Conservation (phyloP, 139 green algal genomes). For the Tetradesmus obliquus region DNA sequence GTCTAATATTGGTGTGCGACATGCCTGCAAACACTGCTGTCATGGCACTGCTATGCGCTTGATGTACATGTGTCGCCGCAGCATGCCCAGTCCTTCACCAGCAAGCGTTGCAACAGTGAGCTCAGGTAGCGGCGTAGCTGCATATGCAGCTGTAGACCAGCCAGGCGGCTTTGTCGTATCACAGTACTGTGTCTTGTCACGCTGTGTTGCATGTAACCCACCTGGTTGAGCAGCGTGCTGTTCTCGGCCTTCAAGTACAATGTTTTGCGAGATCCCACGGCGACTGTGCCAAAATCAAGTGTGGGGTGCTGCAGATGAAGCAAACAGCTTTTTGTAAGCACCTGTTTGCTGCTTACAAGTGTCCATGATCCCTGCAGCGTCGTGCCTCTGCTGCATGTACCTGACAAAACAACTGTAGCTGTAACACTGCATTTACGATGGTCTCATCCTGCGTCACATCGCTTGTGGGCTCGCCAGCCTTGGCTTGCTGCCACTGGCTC, state of each 20-base stretch:
- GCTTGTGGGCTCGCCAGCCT: not conserved
- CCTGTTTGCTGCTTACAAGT: not conserved
- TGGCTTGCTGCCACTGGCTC: slow-evolving; percentile 12
- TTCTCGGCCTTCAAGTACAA: slow-evolving; percentile 31
- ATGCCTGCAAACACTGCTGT: not conserved
- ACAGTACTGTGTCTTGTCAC: not conserved
- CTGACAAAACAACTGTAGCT: slow-evolving; percentile 29
- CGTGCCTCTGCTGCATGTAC: not conserved
- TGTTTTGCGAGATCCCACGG: slow-evolving; percentile 1
- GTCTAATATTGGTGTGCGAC: not conserved
- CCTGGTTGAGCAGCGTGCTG: slow-evolving; percentile 16
- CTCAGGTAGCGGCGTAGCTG: too few species aligned
- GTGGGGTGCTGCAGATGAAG: slow-evolving; percentile 36
- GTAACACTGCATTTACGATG: not conserved
- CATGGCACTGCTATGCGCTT: not conserved
- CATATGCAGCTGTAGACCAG: too few species aligned
- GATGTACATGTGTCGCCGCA: not conserved
- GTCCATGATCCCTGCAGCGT: not conserved
- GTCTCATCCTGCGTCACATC: not conserved
- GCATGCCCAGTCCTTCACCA: too few species aligned
- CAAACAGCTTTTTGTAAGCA: not conserved
- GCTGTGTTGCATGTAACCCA: not conserved
- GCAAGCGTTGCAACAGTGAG: too few species aligned
- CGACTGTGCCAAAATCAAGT: slow-evolving; percentile 16
- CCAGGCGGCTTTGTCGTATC: not conserved